Evolutionary conservation across 2,329 filamentous ascomycete species (phyloP), one percentile per base, ranked within the genome.

Genomic region (Aspergillus sp.): DNA sequence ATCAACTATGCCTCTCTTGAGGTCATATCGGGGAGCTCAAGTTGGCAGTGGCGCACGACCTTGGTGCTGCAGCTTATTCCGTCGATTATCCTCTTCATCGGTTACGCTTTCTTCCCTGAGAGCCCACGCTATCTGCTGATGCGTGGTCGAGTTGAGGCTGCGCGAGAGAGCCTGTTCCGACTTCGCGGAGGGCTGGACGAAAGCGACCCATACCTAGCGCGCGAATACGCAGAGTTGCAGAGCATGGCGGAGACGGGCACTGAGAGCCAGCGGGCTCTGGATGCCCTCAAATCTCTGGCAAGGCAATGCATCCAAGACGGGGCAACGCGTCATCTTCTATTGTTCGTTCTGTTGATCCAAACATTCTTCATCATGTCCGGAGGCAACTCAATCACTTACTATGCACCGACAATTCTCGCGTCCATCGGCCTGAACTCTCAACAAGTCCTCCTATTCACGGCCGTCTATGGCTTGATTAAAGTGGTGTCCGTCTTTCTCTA

Each of bases 281-380:
- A 60, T 46, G 53, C 59, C 13, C 54, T 52, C 25, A 60, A 62
- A 19, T 28, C 61, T 1, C 57, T 69, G 4, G 13, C 64, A 3
- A 47, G 54, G 3, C 25, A 57, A 7, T 66, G 65, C 11, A 13
- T 63, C 41, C 47, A 57, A 1, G 50, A 66, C 41, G 19, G 55
- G 0, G 46, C 64, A 2, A 70, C 67, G 7, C 69, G 74, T 6
- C 69, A 69, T 23, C 56, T 71, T 53, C 68, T 75, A 25, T 56
- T 71, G 7, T 65, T 71, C 34, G 70, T 73, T 19, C 66, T 64
- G 2, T 50, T 73, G n/a, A 68, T 72, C 25, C 68, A 71, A 46
- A 71, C 68, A 3, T 76, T 74, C 61, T 67, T 72, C 52, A 69
- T 70, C 63, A 73, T 70, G 62, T 63, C 53, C 7, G 68, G 67